A percentile compares a stretch with the other conserved stretches of the same genome.
These are phyloP conservation scores for Marsdenia floribunda DNA, from an alignment of 257 asterid genomes.

Conservation along the genomic window DNA sequence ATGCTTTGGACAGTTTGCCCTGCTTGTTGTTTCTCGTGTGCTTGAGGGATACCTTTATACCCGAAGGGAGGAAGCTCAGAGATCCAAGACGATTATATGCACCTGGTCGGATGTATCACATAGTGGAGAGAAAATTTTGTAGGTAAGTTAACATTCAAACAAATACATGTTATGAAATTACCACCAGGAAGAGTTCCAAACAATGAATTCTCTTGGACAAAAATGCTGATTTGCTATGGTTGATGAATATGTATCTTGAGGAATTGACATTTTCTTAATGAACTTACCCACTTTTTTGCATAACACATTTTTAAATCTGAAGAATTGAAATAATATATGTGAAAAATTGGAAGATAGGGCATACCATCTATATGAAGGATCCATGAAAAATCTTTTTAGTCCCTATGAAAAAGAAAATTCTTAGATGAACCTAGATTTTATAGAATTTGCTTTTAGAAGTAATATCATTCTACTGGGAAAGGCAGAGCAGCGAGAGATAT, in stretches of 20 bases:
- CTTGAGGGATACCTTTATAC: conserved; percentile 94
- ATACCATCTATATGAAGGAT: background rate
- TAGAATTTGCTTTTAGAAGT: background rate
- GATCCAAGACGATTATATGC: conserved; percentile 92
- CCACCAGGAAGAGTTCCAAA: background rate
- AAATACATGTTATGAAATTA: background rate
- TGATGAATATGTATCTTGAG: background rate
- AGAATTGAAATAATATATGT: background rate
- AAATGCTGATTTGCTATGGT: background rate
- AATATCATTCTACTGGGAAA: background rate
- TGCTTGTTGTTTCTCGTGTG: conserved; percentile 80
- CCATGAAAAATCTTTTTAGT: background rate
- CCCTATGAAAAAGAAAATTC: background rate
- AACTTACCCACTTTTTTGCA: background rate
- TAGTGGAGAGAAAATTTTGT: conserved; percentile 90
- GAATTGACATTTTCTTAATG: background rate
- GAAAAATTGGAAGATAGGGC: background rate
- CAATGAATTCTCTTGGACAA: background rate
- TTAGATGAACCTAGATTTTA: background rate
- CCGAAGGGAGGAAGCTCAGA: conserved; percentile 87
- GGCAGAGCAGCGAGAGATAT: background rate
- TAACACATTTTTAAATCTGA: background rate
- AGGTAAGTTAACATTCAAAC: conserved; percentile 38
- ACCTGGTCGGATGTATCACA: conserved; percentile 95
- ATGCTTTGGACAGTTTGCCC: conserved; percentile 92